Evolutionary conservation across 352 stramenopile species (phyloP).

Genomic region (Globisporangium nodosum): DNA sequence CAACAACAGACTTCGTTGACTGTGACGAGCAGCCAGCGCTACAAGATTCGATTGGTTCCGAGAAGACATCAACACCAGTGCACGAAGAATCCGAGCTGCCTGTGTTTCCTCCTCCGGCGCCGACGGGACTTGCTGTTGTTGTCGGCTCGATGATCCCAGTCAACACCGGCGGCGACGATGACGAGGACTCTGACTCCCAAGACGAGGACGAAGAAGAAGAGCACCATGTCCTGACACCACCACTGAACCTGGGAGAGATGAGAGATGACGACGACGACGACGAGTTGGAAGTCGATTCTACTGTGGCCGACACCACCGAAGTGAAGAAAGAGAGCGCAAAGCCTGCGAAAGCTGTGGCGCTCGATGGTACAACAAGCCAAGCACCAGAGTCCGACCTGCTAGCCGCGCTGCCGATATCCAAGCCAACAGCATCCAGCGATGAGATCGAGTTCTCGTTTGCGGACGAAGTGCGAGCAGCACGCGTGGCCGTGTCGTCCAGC

Average conservation of each 20-base stretch:
- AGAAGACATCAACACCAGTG: not conserved
- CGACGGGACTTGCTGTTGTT: slow-evolving; percentile 1
- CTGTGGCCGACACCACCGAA: slow-evolving; percentile 21
- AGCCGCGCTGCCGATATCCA: not conserved
- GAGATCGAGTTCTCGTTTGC: slow-evolving; percentile 17
- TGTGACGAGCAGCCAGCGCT: not conserved
- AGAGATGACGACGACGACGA: slow-evolving; percentile 37
- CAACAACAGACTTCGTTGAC: not conserved
- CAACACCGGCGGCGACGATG: slow-evolving; percentile 7
- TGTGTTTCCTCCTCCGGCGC: slow-evolving; percentile 11
- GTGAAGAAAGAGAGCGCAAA: slow-evolving; percentile 1
- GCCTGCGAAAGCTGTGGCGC: not conserved
- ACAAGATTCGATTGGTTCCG: not conserved
- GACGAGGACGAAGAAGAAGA: slow-evolving; percentile 30
- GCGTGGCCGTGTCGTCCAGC: slow-evolving; percentile 20
- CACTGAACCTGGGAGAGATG: slow-evolving; percentile 9
- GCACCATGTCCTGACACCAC: slow-evolving; percentile 1
- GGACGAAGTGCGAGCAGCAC: slow-evolving; percentile 29
- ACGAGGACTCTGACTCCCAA: slow-evolving; percentile 12
- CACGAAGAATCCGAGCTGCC: not conserved
- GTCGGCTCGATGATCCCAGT: slow-evolving; percentile 13
- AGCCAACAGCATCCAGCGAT: slow-evolving; percentile 3
- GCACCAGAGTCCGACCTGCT: slow-evolving; percentile 1
- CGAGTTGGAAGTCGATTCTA: slow-evolving; percentile 35
- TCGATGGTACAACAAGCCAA: not conserved